A percentile compares a stretch with the other conserved stretches of the same genome.
Conservation (phyloP, 495 filamentous ascomycete species). For the Penicillium argentinense region DNA sequence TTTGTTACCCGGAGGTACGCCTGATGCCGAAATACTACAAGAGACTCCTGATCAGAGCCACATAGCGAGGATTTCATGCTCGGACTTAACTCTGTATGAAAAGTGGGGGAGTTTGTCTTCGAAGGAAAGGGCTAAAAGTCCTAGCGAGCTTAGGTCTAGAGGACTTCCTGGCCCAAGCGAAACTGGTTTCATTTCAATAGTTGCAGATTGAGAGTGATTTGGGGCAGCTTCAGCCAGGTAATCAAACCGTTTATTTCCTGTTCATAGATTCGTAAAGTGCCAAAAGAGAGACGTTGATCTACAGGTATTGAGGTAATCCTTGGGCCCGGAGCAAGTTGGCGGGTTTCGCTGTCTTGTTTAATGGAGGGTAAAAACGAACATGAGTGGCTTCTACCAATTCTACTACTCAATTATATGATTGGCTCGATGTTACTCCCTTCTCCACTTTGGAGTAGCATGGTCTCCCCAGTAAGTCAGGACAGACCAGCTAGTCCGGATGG, state of each 20-base stretch:
- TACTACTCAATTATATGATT: background rate
- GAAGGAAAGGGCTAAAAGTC: slow-evolving; percentile 6
- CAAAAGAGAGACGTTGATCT: slow-evolving; percentile 32
- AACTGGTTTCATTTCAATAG: slow-evolving; percentile 9
- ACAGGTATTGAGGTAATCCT: slow-evolving; percentile 34
- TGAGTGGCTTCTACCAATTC: too few species aligned
- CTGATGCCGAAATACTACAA: slow-evolving; percentile 1
- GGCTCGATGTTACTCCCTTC: background rate
- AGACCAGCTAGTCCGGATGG: too few species aligned
- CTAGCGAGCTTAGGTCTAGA: slow-evolving; percentile 9
- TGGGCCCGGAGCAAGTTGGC: slow-evolving; percentile 18
- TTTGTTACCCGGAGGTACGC: background rate
- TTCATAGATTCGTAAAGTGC: slow-evolving; percentile 41
- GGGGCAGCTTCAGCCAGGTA: slow-evolving; percentile 1
- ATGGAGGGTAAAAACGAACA: too few species aligned
- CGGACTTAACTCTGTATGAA: slow-evolving; percentile 5
- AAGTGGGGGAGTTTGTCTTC: slow-evolving; percentile 7
- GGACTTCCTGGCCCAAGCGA: slow-evolving; percentile 7
- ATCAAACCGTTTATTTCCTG: slow-evolving; percentile 34
- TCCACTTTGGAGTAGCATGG: background rate
- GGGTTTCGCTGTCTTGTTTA: too few species aligned
- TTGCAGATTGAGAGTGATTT: slow-evolving; percentile 8
- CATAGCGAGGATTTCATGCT: slow-evolving; percentile 10
- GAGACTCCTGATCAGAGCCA: slow-evolving; percentile 4
- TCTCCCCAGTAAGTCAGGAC: too few species aligned